A percentile compares a stretch with the other conserved stretches of the same genome.
Evolutionary conservation across 805 yeast genomes (phyloP).

Genomic region (Wickerhamomyces chambardii): DNA sequence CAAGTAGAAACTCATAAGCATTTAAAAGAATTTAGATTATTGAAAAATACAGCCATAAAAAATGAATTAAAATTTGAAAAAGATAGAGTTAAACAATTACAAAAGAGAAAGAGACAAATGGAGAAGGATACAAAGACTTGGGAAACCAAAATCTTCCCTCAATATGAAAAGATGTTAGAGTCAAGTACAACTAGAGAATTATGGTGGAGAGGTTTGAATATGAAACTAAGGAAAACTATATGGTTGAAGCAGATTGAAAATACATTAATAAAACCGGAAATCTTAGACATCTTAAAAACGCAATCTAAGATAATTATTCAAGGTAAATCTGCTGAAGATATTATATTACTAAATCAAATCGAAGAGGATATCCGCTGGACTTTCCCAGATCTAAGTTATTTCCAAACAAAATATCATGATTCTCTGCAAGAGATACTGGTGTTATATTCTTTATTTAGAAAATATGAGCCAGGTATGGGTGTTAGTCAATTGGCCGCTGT

Average conservation of each 20-base stretch:
- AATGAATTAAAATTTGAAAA: conserved; percentile 26
- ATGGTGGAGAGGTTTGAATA: conserved; percentile 55
- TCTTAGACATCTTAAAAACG: conserved; percentile 2
- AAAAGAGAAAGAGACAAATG: conserved; percentile 23
- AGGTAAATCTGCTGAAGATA: neutral
- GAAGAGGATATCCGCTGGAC: conserved; percentile 16
- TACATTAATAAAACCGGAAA: conserved; percentile 9
- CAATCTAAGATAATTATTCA: conserved; percentile 3
- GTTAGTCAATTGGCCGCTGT: conserved; percentile 31
- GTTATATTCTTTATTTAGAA: conserved; percentile 19
- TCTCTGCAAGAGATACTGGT: conserved; percentile 24
- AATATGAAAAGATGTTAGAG: conserved; percentile 24
- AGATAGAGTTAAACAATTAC: conserved; percentile 21
- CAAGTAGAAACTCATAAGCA: conserved; percentile 44
- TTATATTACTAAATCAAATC: conserved; percentile 4
- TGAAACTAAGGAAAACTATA: conserved; percentile 30
- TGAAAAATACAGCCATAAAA: conserved; percentile 31
- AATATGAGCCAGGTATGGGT: conserved; percentile 23
- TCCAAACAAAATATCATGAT: conserved; percentile 24
- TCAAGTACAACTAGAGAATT: conserved; percentile 36
- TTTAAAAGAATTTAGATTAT: conserved; percentile 37
- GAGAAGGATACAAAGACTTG: conserved; percentile 31
- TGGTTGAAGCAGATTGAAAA: conserved; percentile 43
- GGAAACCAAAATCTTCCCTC: conserved; percentile 28
- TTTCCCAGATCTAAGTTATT: conserved; percentile 28